Base-by-base conservation (phyloP, 2,329 filamentous ascomycete genomes). In the Chaetomiaceae sp. region DNA sequence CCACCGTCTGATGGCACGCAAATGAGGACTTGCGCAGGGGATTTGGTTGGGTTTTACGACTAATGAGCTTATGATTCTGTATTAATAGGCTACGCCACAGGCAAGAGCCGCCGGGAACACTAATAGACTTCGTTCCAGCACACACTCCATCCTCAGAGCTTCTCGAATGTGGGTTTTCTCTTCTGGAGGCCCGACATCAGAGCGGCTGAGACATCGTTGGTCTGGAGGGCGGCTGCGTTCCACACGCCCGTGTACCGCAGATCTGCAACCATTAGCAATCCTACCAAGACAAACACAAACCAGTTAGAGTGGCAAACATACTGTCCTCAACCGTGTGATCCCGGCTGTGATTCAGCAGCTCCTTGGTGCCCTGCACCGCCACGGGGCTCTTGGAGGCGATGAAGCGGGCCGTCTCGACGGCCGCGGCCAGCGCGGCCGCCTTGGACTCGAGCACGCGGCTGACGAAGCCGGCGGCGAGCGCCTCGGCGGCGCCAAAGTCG, bases 361-460 rank as follows among this genome's bases (percentile, higher is more conserved):
- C 88, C 75, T 96, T 96, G 8, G 91, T 95, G 6, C 88, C 86
- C 73, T 90, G 83, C 59, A 92, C 88, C 1, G 90, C 91, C 20
- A 97, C 84, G 0, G 92, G 92, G 65, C 88, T 94, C 79, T 96
- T 96, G 17, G 69, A 74, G 25, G 88, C 87, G 54, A 96, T 81
- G 64, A 83, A 63, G 11, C 65, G 71, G 1, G 86, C 89, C 64
- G 88, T 65, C 58, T 81, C 75, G 56, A 91, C 44, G 0, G 79
- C 90, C 34, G 79, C 79, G 37, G 72, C 71, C 22, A 95, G 67
- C 2, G 86, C 80, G 39, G 77, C 79, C 17, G 75, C 75, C 73
- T 94, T 89, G 55, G 72, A 75, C 42, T 79, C 77, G 52, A 78
- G 76, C 25, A 91, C 84, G 39, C 76, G 75, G 65, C 80, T 85